Conservation (phyloP, 805 yeast genomes). For the Ogataea paraovalis region DNA sequence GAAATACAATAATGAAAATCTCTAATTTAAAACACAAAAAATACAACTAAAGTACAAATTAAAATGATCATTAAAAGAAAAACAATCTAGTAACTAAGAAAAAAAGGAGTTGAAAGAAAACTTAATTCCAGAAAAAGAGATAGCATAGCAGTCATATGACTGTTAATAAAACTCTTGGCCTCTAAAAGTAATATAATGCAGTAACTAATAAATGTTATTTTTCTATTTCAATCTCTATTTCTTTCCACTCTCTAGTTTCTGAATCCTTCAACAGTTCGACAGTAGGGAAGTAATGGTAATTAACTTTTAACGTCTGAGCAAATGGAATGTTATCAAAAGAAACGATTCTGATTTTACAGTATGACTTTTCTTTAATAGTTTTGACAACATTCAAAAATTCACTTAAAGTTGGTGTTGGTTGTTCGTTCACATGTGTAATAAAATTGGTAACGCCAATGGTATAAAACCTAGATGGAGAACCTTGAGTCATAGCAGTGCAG, state of each 20-base stretch:
- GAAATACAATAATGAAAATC: too few species aligned
- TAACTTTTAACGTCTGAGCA: constrained; percentile 81
- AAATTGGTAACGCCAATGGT: constrained; percentile 76
- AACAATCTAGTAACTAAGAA: not conserved
- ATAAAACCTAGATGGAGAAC: constrained; percentile 85
- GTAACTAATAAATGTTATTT: constrained; percentile 14
- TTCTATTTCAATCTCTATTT: constrained; percentile 42
- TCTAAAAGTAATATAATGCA: too few species aligned
- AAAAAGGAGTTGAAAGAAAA: not conserved
- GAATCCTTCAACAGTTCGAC: constrained; percentile 50
- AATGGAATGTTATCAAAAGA: constrained; percentile 84
- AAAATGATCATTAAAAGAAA: not conserved
- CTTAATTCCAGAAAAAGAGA: not conserved
- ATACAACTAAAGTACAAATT: constrained; percentile 4
- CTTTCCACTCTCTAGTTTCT: constrained; percentile 49
- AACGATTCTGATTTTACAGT: constrained; percentile 74
- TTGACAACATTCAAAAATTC: constrained; percentile 65
- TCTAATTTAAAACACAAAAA: not conserved
- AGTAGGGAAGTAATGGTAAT: constrained; percentile 85
- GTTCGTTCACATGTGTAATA: constrained; percentile 84
- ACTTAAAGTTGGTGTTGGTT: constrained; percentile 64
- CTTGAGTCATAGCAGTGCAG: constrained; percentile 66
- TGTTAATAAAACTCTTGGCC: too few species aligned
- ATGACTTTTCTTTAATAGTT: constrained; percentile 71
- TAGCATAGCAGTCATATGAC: too few species aligned